These are phyloP conservation scores for Exophiala lecanii-corni DNA, from an alignment of 2,329 filamentous ascomycete species.

Conservation along the genomic window DNA sequence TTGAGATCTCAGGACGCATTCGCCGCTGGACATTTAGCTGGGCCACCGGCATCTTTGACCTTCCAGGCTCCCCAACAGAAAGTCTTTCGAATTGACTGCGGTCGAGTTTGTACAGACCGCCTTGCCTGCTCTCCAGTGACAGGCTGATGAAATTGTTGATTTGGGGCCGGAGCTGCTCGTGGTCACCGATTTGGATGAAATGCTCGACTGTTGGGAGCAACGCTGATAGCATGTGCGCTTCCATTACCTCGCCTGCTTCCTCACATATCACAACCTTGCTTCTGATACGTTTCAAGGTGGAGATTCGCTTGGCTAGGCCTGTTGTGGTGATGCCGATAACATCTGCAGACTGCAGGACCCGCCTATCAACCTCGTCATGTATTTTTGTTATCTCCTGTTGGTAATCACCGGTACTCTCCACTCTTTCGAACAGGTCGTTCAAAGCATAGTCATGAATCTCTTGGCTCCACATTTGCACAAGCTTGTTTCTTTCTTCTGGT, in stretches of 20 bases:
- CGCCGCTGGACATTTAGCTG: slow-evolving; percentile 57
- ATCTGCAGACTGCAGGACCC: slow-evolving; percentile 37
- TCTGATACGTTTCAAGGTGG: slow-evolving; percentile 40
- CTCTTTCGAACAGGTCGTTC: slow-evolving; percentile 36
- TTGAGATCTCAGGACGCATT: slow-evolving; percentile 61
- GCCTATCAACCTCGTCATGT: slow-evolving; percentile 27
- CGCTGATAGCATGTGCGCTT: slow-evolving; percentile 39
- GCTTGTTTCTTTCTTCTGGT: slow-evolving; percentile 6
- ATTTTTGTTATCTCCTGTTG: slow-evolving; percentile 27
- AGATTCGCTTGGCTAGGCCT: slow-evolving; percentile 46
- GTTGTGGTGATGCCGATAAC: slow-evolving; percentile 54
- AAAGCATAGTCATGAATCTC: slow-evolving; percentile 44
- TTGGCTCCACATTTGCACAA: slow-evolving; percentile 28
- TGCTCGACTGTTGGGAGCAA: slow-evolving; percentile 41
- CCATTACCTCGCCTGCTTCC: slow-evolving; percentile 42
- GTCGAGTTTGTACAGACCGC: slow-evolving; percentile 44
- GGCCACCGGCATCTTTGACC: slow-evolving; percentile 33
- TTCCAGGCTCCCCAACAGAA: slow-evolving; percentile 30
- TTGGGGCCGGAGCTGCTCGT: slow-evolving; percentile 40
- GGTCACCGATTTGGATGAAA: slow-evolving; percentile 42
- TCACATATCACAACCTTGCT: slow-evolving; percentile 41
- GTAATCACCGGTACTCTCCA: slow-evolving; percentile 39
- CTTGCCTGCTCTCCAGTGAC: slow-evolving; percentile 31
- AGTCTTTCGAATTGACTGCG: slow-evolving; percentile 51
- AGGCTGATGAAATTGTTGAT: slow-evolving; percentile 35